Evolutionary conservation across 257 asterid species (phyloP).

Genomic region (Buddleja alternifolia): DNA sequence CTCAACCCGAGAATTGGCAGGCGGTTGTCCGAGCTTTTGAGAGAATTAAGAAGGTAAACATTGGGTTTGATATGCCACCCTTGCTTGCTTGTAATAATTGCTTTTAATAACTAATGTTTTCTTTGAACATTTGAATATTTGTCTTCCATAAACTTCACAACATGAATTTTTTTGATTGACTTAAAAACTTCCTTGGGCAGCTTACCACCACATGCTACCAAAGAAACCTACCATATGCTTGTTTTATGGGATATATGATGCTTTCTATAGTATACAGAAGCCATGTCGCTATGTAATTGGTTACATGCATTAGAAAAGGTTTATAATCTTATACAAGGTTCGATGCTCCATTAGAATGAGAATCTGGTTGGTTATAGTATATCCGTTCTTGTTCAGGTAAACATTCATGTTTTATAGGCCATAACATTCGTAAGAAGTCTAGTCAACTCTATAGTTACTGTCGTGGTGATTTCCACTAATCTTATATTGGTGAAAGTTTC

Average conservation of each 20-base stretch:
- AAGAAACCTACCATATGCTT: neutral
- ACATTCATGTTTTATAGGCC: conserved; percentile 1
- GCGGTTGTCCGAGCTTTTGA: conserved; percentile 84
- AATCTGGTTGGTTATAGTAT: neutral
- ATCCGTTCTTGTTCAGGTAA: neutral
- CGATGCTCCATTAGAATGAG: neutral
- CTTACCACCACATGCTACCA: neutral
- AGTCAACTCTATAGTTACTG: neutral
- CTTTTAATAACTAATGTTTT: neutral
- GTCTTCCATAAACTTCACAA: neutral
- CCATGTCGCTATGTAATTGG: conserved; percentile 3
- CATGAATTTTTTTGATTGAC: conserved; percentile 1
- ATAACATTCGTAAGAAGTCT: neutral
- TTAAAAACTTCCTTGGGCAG: conserved; percentile 8
- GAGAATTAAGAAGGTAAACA: conserved; percentile 79
- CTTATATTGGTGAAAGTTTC: conserved; percentile 3
- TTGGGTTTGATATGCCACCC: conserved; percentile 16
- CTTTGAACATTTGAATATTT: neutral
- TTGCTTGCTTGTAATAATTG: conserved; percentile 5
- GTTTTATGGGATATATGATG: neutral
- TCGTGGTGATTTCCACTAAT: neutral
- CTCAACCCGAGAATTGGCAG: conserved; percentile 94
- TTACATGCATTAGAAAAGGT: neutral
- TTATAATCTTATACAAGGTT: neutral
- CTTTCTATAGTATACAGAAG: neutral